Evolutionary conservation across 768 basidiomycete genomes (phyloP).

Genomic region (Mycena venus): DNA sequence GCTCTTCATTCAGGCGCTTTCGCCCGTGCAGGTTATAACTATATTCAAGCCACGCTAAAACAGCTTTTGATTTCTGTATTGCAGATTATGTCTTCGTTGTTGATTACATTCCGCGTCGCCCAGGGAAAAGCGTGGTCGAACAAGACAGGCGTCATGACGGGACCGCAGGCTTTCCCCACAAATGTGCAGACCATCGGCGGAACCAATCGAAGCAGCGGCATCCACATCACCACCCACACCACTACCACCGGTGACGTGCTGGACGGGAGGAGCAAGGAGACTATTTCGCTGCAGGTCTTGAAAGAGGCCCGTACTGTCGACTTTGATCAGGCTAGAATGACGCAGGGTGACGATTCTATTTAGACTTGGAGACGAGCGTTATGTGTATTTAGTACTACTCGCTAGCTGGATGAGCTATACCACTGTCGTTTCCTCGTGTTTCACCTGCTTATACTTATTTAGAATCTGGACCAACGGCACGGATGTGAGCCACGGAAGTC

Average conservation of each 20-base stretch:
- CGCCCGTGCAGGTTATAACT: conserved; percentile 31
- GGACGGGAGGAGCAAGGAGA: background rate
- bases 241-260: background rate
- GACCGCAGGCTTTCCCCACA: background rate
- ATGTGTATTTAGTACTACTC: no score
- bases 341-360: background rate
- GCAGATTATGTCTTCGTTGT: background rate
- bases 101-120: conserved; percentile 32
- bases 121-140: conserved; percentile 31
- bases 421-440: no score
- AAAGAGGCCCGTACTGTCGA: background rate
- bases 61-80: background rate
- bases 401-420: no score
- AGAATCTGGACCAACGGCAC: no score
- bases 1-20: conserved; percentile 30
- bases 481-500: no score
- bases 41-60: background rate
- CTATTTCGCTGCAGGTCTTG: background rate
- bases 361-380: background rate
- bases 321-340: background rate
- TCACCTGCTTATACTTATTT: no score
- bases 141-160: background rate
- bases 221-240: background rate
- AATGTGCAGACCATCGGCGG: background rate
- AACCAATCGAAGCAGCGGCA: background rate